phyloP scores from a whole-genome alignment of 2,329 filamentous ascomycete species.

The Cercospora sp. region DNA sequence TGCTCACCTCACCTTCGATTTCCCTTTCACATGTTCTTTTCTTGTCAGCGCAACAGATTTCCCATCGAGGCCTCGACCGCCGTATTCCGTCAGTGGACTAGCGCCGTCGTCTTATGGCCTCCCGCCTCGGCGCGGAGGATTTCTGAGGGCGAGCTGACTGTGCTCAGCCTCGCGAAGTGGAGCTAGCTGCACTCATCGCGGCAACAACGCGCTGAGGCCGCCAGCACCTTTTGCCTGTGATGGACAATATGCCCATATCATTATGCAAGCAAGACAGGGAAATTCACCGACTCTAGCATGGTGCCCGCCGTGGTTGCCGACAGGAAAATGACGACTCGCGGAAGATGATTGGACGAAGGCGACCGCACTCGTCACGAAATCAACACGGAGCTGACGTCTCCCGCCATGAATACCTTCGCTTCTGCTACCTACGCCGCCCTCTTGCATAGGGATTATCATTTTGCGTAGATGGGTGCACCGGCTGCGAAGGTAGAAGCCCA shows the following conservation, averaged over 20 bases:
- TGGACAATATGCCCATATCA: neutral
- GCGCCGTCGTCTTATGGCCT: neutral
- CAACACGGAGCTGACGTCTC: neutral
- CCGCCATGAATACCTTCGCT: neutral
- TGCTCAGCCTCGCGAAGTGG: slow-evolving; percentile 3
- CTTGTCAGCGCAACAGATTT: neutral
- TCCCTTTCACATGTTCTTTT: neutral
- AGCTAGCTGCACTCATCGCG: neutral
- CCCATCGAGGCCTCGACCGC: neutral
- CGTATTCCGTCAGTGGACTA: neutral
- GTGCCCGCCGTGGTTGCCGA: neutral
- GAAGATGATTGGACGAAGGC: neutral
- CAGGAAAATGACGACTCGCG: neutral
- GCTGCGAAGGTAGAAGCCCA: neutral
- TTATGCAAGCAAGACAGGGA: neutral
- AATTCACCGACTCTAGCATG: neutral
- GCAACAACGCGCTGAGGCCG: neutral
- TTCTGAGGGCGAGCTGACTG: neutral
- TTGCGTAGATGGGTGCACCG: neutral
- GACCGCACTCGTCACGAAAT: neutral
- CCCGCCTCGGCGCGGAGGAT: slow-evolving; percentile 5
- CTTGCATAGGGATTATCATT: neutral
- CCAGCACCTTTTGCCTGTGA: neutral
- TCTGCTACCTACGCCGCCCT: neutral
- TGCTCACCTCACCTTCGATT: neutral